phyloP scores from a whole-genome alignment of 192 early-diverging fungal genomes.

The Backusella liffmaniae region DNA sequence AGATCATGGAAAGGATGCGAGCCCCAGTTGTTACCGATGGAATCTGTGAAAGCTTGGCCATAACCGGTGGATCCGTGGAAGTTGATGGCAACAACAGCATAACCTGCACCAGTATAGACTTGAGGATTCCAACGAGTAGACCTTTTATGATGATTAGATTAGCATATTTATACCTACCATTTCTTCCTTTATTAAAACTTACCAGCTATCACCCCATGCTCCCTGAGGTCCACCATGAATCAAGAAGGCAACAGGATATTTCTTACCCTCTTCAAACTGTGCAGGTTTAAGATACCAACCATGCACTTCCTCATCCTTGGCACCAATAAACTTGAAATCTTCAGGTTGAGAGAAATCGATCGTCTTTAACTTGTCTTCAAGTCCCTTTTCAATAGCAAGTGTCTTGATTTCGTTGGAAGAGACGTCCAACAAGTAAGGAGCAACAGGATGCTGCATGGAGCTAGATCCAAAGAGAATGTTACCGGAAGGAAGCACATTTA shows the following conservation, averaged over 20 bases:
- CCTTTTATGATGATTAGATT: not conserved
- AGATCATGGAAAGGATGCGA: slow-evolving; percentile 72
- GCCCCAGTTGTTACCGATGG: slow-evolving; percentile 76
- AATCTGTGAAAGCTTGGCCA: slow-evolving; percentile 73
- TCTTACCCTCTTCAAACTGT: slow-evolving; percentile 48
- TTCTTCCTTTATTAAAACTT: not conserved
- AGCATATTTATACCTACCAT: not conserved
- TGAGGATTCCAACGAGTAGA: slow-evolving; percentile 74
- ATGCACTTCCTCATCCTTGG: slow-evolving; percentile 51
- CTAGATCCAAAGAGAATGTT: slow-evolving; percentile 46
- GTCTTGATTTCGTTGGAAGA: slow-evolving; percentile 22
- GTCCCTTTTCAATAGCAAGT: slow-evolving; percentile 17
- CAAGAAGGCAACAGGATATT: slow-evolving; percentile 75
- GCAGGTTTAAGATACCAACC: slow-evolving; percentile 70
- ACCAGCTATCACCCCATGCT: slow-evolving; percentile 61
- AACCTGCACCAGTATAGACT: slow-evolving; percentile 73
- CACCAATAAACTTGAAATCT: slow-evolving; percentile 71
- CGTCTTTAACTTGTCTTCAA: slow-evolving; percentile 46
- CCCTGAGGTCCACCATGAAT: slow-evolving; percentile 86
- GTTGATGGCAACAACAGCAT: slow-evolving; percentile 67
- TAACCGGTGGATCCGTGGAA: slow-evolving; percentile 80
- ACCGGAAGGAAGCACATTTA: slow-evolving; percentile 41
- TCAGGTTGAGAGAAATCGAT: slow-evolving; percentile 52
- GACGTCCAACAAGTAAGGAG: slow-evolving; percentile 38
- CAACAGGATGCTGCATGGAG: slow-evolving; percentile 44